Evolutionary conservation across 2,329 filamentous ascomycete species (phyloP).

Genomic region (Talaromyces sp.): DNA sequence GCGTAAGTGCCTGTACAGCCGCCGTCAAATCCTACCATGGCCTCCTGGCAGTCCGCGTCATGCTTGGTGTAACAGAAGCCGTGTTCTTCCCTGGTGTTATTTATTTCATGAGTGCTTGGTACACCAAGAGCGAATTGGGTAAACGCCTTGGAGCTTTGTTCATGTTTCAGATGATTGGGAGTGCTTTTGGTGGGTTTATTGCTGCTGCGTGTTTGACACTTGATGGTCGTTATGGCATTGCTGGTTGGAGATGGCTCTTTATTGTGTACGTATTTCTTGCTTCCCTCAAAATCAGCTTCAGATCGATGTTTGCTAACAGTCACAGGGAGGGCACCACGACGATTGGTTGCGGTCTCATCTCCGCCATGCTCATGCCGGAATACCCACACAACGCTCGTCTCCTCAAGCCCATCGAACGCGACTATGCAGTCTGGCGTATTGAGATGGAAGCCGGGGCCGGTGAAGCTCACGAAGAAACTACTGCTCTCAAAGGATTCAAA

Average conservation of each 20-base stretch:
- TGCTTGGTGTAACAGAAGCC: slow-evolving; percentile 63
- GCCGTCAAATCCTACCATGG: not conserved
- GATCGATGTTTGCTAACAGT: not conserved
- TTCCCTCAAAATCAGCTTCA: not conserved
- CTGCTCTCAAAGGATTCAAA: slow-evolving; percentile 23
- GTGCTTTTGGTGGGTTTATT: slow-evolving; percentile 43
- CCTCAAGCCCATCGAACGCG: slow-evolving; percentile 37
- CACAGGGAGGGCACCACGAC: slow-evolving; percentile 39
- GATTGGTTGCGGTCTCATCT: slow-evolving; percentile 44
- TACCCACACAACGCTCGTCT: slow-evolving; percentile 39
- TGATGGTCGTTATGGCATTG: slow-evolving; percentile 38
- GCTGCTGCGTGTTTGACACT: slow-evolving; percentile 32
- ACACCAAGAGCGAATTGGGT: slow-evolving; percentile 42
- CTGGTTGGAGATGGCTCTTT: slow-evolving; percentile 51
- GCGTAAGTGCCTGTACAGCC: not conserved
- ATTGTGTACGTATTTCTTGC: slow-evolving; percentile 25
- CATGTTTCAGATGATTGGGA: slow-evolving; percentile 41
- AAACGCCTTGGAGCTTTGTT: slow-evolving; percentile 37
- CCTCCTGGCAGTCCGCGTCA: not conserved
- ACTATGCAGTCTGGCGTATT: slow-evolving; percentile 41
- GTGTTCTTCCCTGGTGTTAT: slow-evolving; percentile 64
- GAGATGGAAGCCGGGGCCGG: slow-evolving; percentile 34
- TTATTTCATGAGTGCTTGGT: slow-evolving; percentile 67
- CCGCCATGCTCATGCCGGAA: slow-evolving; percentile 62
- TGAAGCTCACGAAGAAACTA: slow-evolving; percentile 36